Conservation (phyloP, 1,284 basidiomycete species). For the Neolentinus lepideus region DNA sequence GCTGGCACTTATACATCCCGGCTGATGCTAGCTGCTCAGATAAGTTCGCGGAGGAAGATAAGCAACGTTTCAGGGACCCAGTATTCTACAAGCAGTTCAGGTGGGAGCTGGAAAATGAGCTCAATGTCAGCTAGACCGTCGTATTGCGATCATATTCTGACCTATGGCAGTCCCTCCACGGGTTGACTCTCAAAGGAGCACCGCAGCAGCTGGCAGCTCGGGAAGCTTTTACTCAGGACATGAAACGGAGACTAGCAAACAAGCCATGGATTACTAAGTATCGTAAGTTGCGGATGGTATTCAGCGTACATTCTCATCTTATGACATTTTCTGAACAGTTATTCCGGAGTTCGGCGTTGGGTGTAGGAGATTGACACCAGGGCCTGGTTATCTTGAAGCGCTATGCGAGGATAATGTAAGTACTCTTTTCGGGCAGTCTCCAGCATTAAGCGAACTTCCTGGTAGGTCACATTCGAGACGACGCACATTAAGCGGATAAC, state of each 20-base stretch:
- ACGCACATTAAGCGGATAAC: conserved; percentile 42
- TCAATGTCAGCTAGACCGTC: conserved; percentile 35
- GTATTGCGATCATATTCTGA: background rate
- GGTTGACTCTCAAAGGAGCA: conserved; percentile 36
- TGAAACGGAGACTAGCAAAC: conserved; percentile 42
- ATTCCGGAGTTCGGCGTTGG: conserved; percentile 51
- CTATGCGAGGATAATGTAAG: conserved; percentile 51
- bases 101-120: conserved; percentile 39
- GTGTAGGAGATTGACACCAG: conserved; percentile 56
- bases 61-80: conserved; percentile 39
- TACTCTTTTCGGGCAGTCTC: background rate
- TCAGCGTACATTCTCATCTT: background rate
- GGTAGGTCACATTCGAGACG: conserved; percentile 48
- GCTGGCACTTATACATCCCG: background rate
- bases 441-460: background rate
- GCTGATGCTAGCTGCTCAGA: conserved; percentile 22
- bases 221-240: conserved; percentile 34
- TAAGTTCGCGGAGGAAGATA: conserved; percentile 47
- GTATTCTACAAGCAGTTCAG: conserved; percentile 43
- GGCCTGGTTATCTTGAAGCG: conserved; percentile 59
- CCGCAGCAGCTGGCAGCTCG: conserved; percentile 33
- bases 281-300: conserved; percentile 29
- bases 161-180: conserved; percentile 32
- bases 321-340: conserved; percentile 25
- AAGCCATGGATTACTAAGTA: conserved; percentile 55